Percentiles rank a stretch among this genome's conserved stretches.
Evolutionary conservation across 805 yeast species (phyloP).

Genomic region (Candida oleophila): DNA sequence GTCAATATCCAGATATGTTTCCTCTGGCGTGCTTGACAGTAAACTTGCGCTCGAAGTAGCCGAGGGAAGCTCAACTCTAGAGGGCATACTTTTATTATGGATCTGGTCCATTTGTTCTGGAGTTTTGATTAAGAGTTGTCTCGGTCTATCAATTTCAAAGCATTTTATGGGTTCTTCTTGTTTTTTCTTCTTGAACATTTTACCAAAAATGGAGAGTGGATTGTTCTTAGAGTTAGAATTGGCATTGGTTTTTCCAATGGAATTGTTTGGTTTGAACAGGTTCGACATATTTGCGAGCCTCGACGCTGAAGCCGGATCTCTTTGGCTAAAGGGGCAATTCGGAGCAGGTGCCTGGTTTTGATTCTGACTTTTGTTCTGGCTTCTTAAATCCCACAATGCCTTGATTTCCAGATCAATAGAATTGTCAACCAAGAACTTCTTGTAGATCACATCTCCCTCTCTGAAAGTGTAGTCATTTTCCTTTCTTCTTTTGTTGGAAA

Average conservation of each 20-base stretch:
- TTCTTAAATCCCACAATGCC: slow-evolving; percentile 44
- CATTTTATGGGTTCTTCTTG: slow-evolving; percentile 14
- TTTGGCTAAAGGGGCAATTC: no score
- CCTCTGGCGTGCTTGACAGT: not conserved
- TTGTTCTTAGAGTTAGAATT: not conserved
- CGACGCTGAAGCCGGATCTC: no score
- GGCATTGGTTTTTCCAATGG: not conserved
- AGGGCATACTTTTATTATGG: not conserved
- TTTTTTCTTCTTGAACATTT: slow-evolving; percentile 1
- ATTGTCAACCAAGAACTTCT: slow-evolving; percentile 36
- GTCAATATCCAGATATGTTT: not conserved
- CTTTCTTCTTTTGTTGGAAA: slow-evolving; percentile 17
- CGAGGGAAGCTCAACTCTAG: not conserved
- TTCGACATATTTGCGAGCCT: no score
- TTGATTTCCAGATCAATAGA: slow-evolving; percentile 52
- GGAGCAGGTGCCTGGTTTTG: not conserved
- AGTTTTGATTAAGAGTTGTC: slow-evolving; percentile 28
- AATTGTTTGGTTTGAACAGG: not conserved
- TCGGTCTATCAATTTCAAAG: slow-evolving; percentile 36
- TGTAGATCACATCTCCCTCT: slow-evolving; percentile 57
- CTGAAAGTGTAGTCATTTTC: slow-evolving; percentile 54
- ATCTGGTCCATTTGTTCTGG: not conserved
- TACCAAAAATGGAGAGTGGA: slow-evolving; percentile 3
- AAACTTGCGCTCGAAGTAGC: not conserved
- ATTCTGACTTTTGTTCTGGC: not conserved